Evolutionary conservation across 257 asterid genomes (phyloP).

Genomic region (Jacaranda copaia): DNA sequence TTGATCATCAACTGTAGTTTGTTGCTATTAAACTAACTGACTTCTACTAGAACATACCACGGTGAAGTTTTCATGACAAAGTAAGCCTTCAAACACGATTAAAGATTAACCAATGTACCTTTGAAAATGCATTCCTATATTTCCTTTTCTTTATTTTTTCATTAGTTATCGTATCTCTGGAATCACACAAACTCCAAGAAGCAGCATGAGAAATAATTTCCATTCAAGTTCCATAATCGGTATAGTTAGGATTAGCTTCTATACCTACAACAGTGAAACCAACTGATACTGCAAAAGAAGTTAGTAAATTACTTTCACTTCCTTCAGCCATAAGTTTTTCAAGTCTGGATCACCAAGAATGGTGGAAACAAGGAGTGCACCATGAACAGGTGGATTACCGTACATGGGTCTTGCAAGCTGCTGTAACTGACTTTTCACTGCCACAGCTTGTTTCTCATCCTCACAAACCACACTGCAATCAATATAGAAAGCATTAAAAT

Average conservation of each 20-base stretch:
- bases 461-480: conserved; percentile 82
- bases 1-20: not conserved
- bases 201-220: not conserved
- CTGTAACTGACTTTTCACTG: conserved; percentile 98
- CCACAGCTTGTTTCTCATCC: conserved; percentile 90
- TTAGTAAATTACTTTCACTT: conserved; percentile 76
- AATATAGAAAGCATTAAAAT: conserved; percentile 22
- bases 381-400: conserved; percentile 97
- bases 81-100: not conserved
- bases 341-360: conserved; percentile 85
- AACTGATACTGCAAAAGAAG: conserved; percentile 18
- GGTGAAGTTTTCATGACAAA: not conserved
- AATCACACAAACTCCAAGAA: conserved; percentile 1
- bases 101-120: not conserved
- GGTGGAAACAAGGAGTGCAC: conserved; percentile 82
- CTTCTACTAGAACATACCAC: not conserved
- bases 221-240: not conserved
- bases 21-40: conserved; percentile 5
- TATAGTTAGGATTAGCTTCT: not conserved
- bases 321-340: conserved; percentile 88
- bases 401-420: conserved; percentile 98
- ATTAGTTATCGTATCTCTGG: not conserved
- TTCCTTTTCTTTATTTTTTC: not conserved
- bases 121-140: not conserved
- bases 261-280: not conserved